Evolutionary conservation across 1,284 basidiomycete species (phyloP), one percentile per base, ranked within the genome.

Genomic region (Cryptococcus deneoformans): DNA sequence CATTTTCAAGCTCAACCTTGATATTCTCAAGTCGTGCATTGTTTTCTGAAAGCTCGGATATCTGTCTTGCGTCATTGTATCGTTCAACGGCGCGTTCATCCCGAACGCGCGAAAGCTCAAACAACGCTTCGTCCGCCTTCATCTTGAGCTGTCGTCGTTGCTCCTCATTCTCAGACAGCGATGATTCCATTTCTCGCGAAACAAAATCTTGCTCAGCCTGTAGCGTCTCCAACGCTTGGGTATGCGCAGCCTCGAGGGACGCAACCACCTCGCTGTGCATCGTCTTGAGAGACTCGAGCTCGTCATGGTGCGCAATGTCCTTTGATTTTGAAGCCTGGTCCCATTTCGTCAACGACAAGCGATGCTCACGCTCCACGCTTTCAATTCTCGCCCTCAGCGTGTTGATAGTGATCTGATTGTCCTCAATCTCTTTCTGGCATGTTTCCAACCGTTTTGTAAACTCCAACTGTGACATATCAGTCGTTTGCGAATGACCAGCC

Each of bases 61-160:
- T 58, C 42, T 71, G 66, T 54, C 59, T 65, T 9, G 59, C 51
- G 50, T 71, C 66, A 34, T 34, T 52, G 9, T 64, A 64, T 3
- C 62, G 67, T 56, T 71, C 68, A 34, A 72, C 50, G 40, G 69
- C 65, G 56, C 66, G 65, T 53, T 75, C 69, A 58, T 76, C 74
- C 36, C 69, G 64, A 38, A 75, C 58, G 34, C 67, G 61, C 3
- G 71, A 73, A 4, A 75, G 60, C 59, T 76, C 74, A 50, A 76
- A 76, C 24, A 67, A 56, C 20, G 67, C 66, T 62, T 74, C 71
- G 61, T 76, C 72, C 9, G 70, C 69, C 53, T 69, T 69, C 64
- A 76, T 72, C 65, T 75, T 75, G 58, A 75, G 62, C 54, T 74
- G 70, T 16, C 71, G 67, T 46, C 72, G 69, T 55, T 72, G 66